Conservation (phyloP, 305 asterid species). For the Plantago coronopus region DNA sequence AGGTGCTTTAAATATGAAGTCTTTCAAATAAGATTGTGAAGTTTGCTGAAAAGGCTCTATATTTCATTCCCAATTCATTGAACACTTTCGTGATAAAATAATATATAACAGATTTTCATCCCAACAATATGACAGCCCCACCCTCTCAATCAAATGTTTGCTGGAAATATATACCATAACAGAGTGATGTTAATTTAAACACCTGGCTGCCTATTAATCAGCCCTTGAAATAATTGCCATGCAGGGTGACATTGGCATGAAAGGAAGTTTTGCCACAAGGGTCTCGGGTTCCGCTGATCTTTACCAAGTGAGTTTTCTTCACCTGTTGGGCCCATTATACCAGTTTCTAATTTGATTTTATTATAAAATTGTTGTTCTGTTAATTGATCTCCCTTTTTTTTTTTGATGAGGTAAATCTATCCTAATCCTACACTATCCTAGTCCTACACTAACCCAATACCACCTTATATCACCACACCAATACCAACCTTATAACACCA, state of each 20-base stretch:
- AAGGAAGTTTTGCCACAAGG: constrained; percentile 83
- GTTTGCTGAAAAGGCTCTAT: constrained; percentile 4
- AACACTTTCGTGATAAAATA: not conserved
- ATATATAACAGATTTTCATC: not conserved
- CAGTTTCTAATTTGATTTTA: not conserved
- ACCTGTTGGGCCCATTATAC: constrained; percentile 13
- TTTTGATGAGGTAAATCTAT: no score
- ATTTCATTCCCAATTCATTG: not conserved
- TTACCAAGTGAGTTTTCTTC: constrained; percentile 49
- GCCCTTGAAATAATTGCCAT: constrained; percentile 17
- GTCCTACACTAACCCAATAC: no score
- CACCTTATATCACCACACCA: no score
- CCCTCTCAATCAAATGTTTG: not conserved
- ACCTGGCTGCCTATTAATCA: not conserved
- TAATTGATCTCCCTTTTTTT: constrained; percentile 12
- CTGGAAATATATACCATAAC: not conserved
- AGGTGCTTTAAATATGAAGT: constrained; percentile 46
- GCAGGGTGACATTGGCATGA: constrained; percentile 86
- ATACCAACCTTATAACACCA: no score
- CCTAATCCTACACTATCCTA: no score
- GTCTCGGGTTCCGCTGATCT: constrained; percentile 91
- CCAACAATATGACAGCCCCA: not conserved
- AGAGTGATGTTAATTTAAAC: not conserved
- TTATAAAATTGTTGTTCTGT: constrained; percentile 5
- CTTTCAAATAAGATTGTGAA: not conserved